phyloP scores from a whole-genome alignment of 371 early-diverging fungal genomes.

The Lichtheimia ramosa region DNA sequence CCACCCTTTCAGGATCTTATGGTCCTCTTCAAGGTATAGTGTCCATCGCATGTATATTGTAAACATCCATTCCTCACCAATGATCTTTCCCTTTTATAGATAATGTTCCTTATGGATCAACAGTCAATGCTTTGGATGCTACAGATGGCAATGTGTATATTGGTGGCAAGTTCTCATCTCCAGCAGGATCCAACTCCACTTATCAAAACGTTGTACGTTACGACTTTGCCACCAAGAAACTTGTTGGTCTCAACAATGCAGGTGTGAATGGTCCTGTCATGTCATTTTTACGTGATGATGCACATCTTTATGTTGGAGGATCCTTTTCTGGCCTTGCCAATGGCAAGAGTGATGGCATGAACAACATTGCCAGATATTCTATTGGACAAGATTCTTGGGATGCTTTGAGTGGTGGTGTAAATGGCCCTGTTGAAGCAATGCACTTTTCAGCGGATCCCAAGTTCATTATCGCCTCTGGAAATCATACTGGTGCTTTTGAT shows the following conservation, averaged over 20 bases:
- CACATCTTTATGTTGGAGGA: conserved; percentile 41
- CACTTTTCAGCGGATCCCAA: conserved; percentile 7
- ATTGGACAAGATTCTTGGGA: conserved; percentile 20
- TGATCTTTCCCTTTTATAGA: conserved; percentile 18
- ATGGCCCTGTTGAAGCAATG: conserved; percentile 30
- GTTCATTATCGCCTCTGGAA: conserved; percentile 31
- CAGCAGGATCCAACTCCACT: conserved; percentile 9
- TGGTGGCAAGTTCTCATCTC: conserved; percentile 33
- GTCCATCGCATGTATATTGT: neutral
- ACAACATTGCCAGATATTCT: conserved; percentile 28
- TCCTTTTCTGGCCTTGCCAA: conserved; percentile 19
- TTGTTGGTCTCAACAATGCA: conserved; percentile 15
- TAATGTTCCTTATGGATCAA: conserved; percentile 40
- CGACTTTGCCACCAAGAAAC: conserved; percentile 12
- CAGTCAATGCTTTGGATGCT: conserved; percentile 36
- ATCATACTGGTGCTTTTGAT: conserved; percentile 16
- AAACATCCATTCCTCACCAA: neutral
- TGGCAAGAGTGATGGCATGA: conserved; percentile 6
- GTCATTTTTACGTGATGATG: conserved; percentile 11
- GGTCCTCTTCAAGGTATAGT: conserved; percentile 11
- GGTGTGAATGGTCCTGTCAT: conserved; percentile 32
- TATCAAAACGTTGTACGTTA: conserved; percentile 34
- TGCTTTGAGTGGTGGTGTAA: conserved; percentile 32
- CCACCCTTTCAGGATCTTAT: conserved; percentile 6
- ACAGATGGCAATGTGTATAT: conserved; percentile 29